A percentile compares a stretch with the other conserved stretches of the same genome.
Evolutionary conservation across 2,329 filamentous ascomycete genomes (phyloP).

Genomic region (Aspergillus sp.): DNA sequence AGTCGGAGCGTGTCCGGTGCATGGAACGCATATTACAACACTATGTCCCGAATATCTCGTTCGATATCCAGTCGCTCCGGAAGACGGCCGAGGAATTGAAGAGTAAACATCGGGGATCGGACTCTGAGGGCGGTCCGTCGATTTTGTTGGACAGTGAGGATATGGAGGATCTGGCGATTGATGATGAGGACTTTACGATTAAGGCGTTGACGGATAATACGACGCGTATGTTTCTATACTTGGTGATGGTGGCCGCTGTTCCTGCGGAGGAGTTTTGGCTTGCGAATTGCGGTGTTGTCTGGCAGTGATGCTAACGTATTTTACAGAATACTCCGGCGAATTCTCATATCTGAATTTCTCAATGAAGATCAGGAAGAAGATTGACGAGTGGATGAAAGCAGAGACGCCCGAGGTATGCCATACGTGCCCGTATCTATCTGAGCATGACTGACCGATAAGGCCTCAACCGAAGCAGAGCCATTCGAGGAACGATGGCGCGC

Average conservation of each 20-base stretch:
- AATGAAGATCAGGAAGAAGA: conserved; percentile 48
- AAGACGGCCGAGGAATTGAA: conserved; percentile 51
- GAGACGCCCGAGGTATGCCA: conserved; percentile 40
- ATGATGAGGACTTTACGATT: conserved; percentile 48
- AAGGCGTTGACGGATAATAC: conserved; percentile 46
- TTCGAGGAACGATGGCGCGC: conserved; percentile 50
- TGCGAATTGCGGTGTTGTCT: background rate
- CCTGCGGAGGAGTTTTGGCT: background rate
- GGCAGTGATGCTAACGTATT: conserved; percentile 9
- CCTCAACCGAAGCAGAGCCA: conserved; percentile 41
- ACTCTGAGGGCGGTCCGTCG: conserved; percentile 35
- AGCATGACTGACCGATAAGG: conserved; percentile 29
- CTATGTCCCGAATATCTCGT: conserved; percentile 51
- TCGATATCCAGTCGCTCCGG: conserved; percentile 49
- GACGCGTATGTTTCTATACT: conserved; percentile 36
- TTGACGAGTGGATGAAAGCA: conserved; percentile 49
- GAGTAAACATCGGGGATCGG: conserved; percentile 39
- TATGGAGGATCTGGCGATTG: conserved; percentile 46
- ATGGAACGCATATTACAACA: conserved; percentile 57
- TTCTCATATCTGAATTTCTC: conserved; percentile 52
- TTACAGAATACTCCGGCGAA: conserved; percentile 50
- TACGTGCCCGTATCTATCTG: background rate
- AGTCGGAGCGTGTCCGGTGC: conserved; percentile 42
- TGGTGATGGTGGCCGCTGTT: background rate
- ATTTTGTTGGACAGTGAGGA: conserved; percentile 40